These are phyloP conservation scores for Teunomyces kruisii DNA, from an alignment of 805 yeast species.

Conservation along the genomic window DNA sequence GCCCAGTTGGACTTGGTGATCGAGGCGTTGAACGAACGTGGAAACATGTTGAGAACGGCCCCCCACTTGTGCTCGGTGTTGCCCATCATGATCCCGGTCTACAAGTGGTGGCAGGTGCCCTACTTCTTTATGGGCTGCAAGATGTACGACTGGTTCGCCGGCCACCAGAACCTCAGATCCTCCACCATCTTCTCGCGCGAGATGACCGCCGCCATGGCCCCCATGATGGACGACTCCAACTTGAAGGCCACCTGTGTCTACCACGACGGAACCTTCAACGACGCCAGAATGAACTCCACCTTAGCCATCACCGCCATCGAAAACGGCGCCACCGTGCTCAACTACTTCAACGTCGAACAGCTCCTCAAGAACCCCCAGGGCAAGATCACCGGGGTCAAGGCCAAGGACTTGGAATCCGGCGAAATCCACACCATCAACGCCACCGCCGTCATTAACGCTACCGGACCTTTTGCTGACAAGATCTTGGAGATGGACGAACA, in stretches of 20 bases:
- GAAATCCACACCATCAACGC: conserved; percentile 61
- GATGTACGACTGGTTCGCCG: conserved; percentile 91
- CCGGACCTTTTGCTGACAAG: conserved; percentile 89
- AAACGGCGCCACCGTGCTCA: conserved; percentile 85
- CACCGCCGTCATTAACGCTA: conserved; percentile 82
- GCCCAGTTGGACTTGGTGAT: conserved; percentile 86
- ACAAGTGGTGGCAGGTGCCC: conserved; percentile 94
- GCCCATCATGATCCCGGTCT: conserved; percentile 95
- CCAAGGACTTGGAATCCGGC: conserved; percentile 69
- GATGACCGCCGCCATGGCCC: conserved; percentile 72
- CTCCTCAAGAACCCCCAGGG: conserved; percentile 62
- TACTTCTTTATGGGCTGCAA: conserved; percentile 90
- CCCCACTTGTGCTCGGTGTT: conserved; percentile 85
- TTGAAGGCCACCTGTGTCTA: conserved; percentile 90
- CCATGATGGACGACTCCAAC: conserved; percentile 75
- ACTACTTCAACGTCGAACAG: conserved; percentile 80
- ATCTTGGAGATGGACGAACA: conserved; percentile 84
- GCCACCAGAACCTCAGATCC: conserved; percentile 76
- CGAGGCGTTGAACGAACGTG: conserved; percentile 86
- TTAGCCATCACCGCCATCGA: conserved; percentile 84
- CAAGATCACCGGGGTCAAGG: conserved; percentile 73
- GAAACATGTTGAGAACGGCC: conserved; percentile 82
- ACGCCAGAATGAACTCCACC: conserved; percentile 84
- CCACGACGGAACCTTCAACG: conserved; percentile 95
- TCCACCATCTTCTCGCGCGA: conserved; percentile 71